Evolutionary conservation across 1,139 yeast genomes (phyloP).

Genomic region (Geotrichum candidum): DNA sequence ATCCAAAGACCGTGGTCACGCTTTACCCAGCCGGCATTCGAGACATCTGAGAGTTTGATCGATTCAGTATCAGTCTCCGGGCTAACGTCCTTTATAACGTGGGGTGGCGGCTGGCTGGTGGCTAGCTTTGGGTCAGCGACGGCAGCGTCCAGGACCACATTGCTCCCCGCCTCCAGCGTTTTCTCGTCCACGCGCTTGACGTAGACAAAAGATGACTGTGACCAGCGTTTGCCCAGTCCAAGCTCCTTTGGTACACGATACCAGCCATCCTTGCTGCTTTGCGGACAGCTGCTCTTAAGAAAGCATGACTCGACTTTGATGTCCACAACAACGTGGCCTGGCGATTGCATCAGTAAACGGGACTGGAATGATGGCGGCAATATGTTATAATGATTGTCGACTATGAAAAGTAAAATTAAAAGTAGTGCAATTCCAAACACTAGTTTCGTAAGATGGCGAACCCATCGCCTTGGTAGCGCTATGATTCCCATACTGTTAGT

Average conservation of each 20-base stretch:
- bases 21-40: constrained; percentile 36
- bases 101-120: constrained; percentile 16
- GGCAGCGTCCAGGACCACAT: constrained; percentile 32
- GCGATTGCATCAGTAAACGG: constrained; percentile 24
- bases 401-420: constrained; percentile 22
- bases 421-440: constrained; percentile 21
- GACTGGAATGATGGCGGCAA: constrained; percentile 32
- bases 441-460: constrained; percentile 28
- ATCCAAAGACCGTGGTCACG: constrained; percentile 47
- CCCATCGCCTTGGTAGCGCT: constrained; percentile 29
- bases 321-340: constrained; percentile 32
- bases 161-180: constrained; percentile 23
- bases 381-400: constrained; percentile 31
- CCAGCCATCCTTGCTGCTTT: constrained; percentile 30
- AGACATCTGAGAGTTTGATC: constrained; percentile 8
- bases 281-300: constrained; percentile 26
- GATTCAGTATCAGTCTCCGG: constrained; percentile 14
- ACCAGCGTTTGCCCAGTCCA: constrained; percentile 32
- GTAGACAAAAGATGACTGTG: constrained; percentile 28
- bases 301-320: constrained; percentile 30
- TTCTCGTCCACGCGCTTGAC: constrained; percentile 28
- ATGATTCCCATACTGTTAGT: constrained; percentile 1
- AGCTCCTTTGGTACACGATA: constrained; percentile 33
- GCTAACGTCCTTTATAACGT: constrained; percentile 23
- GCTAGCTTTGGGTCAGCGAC: constrained; percentile 14